Conservation (phyloP, 2,329 filamentous ascomycete genomes). For the Alternaria sp. region DNA sequence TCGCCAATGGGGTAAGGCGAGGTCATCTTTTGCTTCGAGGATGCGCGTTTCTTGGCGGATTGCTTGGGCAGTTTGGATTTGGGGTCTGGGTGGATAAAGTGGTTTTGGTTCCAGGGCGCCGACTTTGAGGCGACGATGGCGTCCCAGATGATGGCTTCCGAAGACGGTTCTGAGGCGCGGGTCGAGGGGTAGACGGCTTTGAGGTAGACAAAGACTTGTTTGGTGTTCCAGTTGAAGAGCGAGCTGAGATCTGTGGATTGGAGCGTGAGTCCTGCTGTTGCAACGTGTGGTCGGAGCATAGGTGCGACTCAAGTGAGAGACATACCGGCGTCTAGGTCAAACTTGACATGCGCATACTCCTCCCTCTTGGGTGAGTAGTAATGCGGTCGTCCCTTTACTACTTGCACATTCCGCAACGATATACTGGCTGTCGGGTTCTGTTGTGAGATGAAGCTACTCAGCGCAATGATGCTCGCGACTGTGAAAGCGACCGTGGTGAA, state of each 20-base stretch:
- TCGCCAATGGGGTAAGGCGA: slow-evolving; percentile 66
- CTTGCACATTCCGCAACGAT: slow-evolving; percentile 78
- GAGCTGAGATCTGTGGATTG: slow-evolving; percentile 73
- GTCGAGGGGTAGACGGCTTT: slow-evolving; percentile 74
- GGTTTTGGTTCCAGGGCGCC: slow-evolving; percentile 62
- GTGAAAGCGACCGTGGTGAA: slow-evolving; percentile 93
- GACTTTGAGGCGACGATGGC: slow-evolving; percentile 82
- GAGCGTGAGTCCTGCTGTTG: slow-evolving; percentile 3
- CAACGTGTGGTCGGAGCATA: not conserved
- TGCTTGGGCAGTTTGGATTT: slow-evolving; percentile 56
- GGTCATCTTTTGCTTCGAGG: slow-evolving; percentile 15
- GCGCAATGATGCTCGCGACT: slow-evolving; percentile 79
- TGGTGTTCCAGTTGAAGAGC: slow-evolving; percentile 99
- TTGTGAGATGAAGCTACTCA: slow-evolving; percentile 75
- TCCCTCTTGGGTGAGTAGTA: slow-evolving; percentile 94
- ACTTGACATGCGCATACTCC: slow-evolving; percentile 94
- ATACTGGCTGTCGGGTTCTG: slow-evolving; percentile 73
- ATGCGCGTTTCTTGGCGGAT: slow-evolving; percentile 49
- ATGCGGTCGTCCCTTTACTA: slow-evolving; percentile 90
- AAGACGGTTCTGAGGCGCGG: slow-evolving; percentile 53
- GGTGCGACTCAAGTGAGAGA: not conserved
- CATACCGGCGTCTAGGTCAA: slow-evolving; percentile 81
- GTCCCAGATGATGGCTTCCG: slow-evolving; percentile 91
- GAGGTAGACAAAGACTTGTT: slow-evolving; percentile 96
- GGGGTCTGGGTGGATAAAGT: slow-evolving; percentile 65